Evolutionary conservation across 2,329 filamentous ascomycete genomes (phyloP), one percentile per base, ranked within the genome.

Genomic region (Fusarium nisikadoi): DNA sequence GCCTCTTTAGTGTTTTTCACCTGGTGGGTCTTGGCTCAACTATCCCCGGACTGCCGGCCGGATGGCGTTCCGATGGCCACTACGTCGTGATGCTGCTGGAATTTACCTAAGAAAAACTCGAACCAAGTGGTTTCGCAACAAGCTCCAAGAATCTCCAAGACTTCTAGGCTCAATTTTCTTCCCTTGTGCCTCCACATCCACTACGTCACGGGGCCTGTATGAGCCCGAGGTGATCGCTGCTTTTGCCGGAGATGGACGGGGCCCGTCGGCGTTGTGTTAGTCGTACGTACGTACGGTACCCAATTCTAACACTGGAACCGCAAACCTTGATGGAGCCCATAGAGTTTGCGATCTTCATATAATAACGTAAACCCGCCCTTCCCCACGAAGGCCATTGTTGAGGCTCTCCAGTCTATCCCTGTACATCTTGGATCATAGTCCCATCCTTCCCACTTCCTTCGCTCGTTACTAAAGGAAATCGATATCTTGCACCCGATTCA

Each of bases 91-190:
- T 53, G 58, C 58, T 50, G 58, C 39, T 55, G 54, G 56, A 46
- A 68, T 52, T 64, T 73, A 73, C 70, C 50, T 73, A 73, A 73
- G 58, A 62, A 73, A 71, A 73, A 71, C 61, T 73, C 49, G 49
- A 41, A 49, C 29, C 41, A 55, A 55, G 70, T 54, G 54, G 66
- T 72, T 68, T 72, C 70, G 70, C 70, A 71, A 67, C 54, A 55
- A 43, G 50, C 47, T 63, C 43, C 53, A 55, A 60, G 56, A 52
- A 58, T 38, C 19, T 25, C 64, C 70, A 73, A 71, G 70, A 73
- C 66, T 47, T 62, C 57, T 35, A 33, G 47, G 45, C 33, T 60
- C 36, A 29, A 71, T 27, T 42, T 39, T 39, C 50, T 54, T 62
- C 60, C 62, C 58, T 58, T 71, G 67, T 61, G 62, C 62, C 70